These are phyloP conservation scores for Madurella fahalii DNA, from an alignment of 2,329 filamentous ascomycete genomes.

Conservation along the genomic window DNA sequence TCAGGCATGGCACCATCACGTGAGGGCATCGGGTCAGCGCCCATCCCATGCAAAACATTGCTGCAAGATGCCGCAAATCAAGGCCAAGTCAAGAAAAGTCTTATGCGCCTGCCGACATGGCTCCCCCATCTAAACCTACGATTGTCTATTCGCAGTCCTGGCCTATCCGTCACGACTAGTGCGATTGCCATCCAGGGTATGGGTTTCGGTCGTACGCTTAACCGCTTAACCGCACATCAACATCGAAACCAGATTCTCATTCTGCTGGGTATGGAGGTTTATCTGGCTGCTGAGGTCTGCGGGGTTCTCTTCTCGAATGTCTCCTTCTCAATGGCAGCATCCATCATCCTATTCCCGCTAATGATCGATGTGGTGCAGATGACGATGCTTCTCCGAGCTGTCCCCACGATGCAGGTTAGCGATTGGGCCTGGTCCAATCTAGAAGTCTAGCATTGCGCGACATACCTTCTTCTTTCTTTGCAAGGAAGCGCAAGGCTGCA, in stretches of 20 bases:
- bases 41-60: neutral
- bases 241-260: neutral
- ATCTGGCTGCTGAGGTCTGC: conserved; percentile 15
- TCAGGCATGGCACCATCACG: conserved; percentile 20
- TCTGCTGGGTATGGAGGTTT: neutral
- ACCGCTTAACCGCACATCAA: neutral
- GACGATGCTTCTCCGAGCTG: conserved; percentile 74
- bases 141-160: too few species aligned
- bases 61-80: neutral
- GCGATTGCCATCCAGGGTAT: neutral
- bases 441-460: neutral
- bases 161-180: too few species aligned
- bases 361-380: conserved; percentile 92
- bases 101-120: neutral
- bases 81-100: too few species aligned
- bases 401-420: conserved; percentile 3
- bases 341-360: conserved; percentile 85
- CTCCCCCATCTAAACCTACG: too few species aligned
- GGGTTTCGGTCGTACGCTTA: neutral
- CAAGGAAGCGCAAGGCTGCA: conserved; percentile 86
- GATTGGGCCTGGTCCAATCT: neutral
- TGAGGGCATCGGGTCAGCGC: conserved; percentile 7
- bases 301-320: conserved; percentile 50
- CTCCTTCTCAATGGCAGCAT: conserved; percentile 71
- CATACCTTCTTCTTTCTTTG: conserved; percentile 71